Percentiles rank a stretch among this genome's conserved stretches.
These are phyloP conservation scores for Senna siamea DNA, from an alignment of 306 rosid genomes.

Conservation along the genomic window DNA sequence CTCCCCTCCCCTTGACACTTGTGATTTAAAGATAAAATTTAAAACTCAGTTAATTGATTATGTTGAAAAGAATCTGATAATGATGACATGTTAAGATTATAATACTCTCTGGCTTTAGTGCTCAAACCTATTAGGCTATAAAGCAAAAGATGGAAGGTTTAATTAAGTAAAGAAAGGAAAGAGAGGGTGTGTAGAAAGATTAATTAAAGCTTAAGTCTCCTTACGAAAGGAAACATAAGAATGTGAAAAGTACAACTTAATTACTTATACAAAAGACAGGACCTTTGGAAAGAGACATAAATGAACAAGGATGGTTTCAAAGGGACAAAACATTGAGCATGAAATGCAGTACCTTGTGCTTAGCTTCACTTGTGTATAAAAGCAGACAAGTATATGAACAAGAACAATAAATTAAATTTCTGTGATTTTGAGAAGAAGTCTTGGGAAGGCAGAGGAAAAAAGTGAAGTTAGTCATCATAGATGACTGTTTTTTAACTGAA, in stretches of 20 bases:
- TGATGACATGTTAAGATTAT: no score
- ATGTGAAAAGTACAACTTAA: slow-evolving; percentile 35
- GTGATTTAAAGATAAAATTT: neutral
- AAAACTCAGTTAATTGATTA: neutral
- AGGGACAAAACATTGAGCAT: slow-evolving; percentile 74
- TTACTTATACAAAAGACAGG: slow-evolving; percentile 39
- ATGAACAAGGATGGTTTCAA: slow-evolving; percentile 60
- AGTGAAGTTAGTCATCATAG: slow-evolving; percentile 39
- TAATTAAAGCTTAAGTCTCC: neutral
- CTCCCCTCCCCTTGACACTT: neutral
- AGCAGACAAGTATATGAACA: slow-evolving; percentile 1
- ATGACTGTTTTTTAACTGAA: slow-evolving; percentile 58
- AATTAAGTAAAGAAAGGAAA: no score
- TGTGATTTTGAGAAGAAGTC: slow-evolving; percentile 40
- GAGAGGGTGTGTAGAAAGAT: no score
- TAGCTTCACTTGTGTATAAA: slow-evolving; percentile 38
- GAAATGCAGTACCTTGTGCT: slow-evolving; percentile 53
- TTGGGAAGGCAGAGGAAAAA: slow-evolving; percentile 42
- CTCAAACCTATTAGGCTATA: slow-evolving; percentile 6
- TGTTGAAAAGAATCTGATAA: no score
- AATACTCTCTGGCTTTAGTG: slow-evolving; percentile 5
- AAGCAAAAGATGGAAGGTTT: slow-evolving; percentile 12
- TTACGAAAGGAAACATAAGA: slow-evolving; percentile 26
- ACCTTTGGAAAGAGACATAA: slow-evolving; percentile 61
- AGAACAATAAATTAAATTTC: slow-evolving; percentile 27